These are phyloP conservation scores for Neurospora terricola DNA, from an alignment of 495 filamentous ascomycete genomes.

Conservation along the genomic window DNA sequence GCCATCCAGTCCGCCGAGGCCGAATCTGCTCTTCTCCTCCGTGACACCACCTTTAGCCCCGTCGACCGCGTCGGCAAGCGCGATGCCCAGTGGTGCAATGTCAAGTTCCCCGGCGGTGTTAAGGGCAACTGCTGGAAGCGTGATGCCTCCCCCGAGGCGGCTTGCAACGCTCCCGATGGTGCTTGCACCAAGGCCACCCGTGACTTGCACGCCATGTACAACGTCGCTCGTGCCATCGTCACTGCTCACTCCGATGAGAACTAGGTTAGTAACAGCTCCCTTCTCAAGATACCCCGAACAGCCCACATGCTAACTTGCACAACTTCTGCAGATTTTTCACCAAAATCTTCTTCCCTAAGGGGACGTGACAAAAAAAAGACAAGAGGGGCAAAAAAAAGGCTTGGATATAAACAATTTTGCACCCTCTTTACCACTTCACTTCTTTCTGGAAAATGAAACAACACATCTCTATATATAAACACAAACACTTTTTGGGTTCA, in stretches of 20 bases:
- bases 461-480: neutral
- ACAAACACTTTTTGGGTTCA: neutral
- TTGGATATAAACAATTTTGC: neutral
- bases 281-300: neutral
- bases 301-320: neutral
- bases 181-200: constrained; percentile 26
- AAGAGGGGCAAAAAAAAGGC: neutral
- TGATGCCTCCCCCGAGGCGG: constrained; percentile 14
- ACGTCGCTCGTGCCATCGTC: constrained; percentile 21
- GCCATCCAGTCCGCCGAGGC: constrained; percentile 13
- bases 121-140: constrained; percentile 17
- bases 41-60: constrained; percentile 10
- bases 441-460: neutral
- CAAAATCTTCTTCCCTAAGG: neutral
- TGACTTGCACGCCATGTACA: constrained; percentile 25
- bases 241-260: constrained; percentile 9
- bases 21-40: neutral
- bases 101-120: no score
- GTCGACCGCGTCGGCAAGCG: constrained; percentile 15
- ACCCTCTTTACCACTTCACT: neutral
- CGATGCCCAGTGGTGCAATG: constrained; percentile 7
- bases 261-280: neutral
- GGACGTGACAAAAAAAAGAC: neutral
- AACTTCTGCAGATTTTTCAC: neutral
- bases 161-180: constrained; percentile 19